phyloP scores from a whole-genome alignment of 2,329 filamentous ascomycete genomes.

The Verticillium albo-atrum region DNA sequence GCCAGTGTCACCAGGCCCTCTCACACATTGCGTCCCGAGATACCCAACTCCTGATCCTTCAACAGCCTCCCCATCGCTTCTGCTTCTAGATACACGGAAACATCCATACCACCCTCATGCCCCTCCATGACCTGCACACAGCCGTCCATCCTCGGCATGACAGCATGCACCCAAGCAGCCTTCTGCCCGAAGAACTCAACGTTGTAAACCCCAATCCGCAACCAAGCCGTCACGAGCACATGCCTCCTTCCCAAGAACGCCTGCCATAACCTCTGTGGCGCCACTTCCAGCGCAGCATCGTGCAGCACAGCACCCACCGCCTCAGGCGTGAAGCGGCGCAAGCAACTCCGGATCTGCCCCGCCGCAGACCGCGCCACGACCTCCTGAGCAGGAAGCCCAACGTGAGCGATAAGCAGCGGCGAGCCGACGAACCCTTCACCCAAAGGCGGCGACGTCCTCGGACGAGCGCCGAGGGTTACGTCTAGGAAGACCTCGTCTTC shows the following conservation, averaged over 20 bases:
- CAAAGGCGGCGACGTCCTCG: constrained; percentile 31
- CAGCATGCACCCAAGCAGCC: constrained; percentile 29
- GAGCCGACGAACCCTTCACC: constrained; percentile 37
- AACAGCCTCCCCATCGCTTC: constrained; percentile 21
- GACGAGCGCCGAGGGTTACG: constrained; percentile 34
- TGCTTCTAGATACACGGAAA: constrained; percentile 7
- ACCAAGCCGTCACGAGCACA: constrained; percentile 39
- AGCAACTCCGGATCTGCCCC: constrained; percentile 25
- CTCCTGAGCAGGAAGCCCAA: constrained; percentile 15
- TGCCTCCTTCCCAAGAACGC: constrained; percentile 37
- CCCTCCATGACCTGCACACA: constrained; percentile 30
- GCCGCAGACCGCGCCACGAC: constrained; percentile 17
- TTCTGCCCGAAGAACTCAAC: constrained; percentile 30
- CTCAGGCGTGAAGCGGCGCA: constrained; percentile 29
- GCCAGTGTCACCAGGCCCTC: too few species aligned
- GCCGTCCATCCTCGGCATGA: constrained; percentile 38
- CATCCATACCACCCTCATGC: background rate
- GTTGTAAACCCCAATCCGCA: constrained; percentile 28
- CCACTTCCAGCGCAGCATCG: constrained; percentile 34
- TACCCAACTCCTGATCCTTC: background rate
- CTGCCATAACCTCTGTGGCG: constrained; percentile 44
- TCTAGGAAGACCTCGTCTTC: constrained; percentile 31
- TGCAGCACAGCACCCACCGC: constrained; percentile 35
- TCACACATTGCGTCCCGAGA: background rate
- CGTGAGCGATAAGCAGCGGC: constrained; percentile 33